A percentile compares a stretch with the other conserved stretches of the same genome.
These are phyloP conservation scores for Penicillium paneum DNA, from an alignment of 2,329 filamentous ascomycete species.

Conservation along the genomic window DNA sequence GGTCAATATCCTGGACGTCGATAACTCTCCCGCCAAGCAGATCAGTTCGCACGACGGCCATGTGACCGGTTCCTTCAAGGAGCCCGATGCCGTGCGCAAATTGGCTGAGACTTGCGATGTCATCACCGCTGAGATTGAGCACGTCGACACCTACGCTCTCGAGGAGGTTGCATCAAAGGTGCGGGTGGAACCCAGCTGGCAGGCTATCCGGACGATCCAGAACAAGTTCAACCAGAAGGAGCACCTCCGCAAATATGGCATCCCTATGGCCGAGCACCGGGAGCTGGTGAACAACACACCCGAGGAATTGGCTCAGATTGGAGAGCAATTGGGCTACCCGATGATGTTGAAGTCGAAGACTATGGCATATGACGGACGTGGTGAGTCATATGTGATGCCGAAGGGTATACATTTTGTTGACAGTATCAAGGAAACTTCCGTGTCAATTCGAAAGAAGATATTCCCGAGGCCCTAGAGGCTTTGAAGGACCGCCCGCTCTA, in stretches of 20 bases:
- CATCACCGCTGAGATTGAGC: slow-evolving; percentile 91
- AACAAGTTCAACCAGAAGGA: slow-evolving; percentile 91
- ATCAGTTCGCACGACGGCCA: slow-evolving; percentile 72
- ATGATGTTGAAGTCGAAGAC: slow-evolving; percentile 91
- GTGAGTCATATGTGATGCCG: slow-evolving; percentile 44
- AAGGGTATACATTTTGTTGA: slow-evolving; percentile 5
- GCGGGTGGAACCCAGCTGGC: slow-evolving; percentile 75
- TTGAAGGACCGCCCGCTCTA: slow-evolving; percentile 72
- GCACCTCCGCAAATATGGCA: slow-evolving; percentile 64
- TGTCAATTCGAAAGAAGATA: slow-evolving; percentile 57
- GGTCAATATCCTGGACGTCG: slow-evolving; percentile 74
- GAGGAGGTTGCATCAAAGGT: slow-evolving; percentile 73
- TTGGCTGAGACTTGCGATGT: slow-evolving; percentile 76
- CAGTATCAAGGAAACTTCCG: slow-evolving; percentile 58
- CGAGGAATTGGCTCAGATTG: slow-evolving; percentile 62
- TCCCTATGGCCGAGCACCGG: slow-evolving; percentile 70
- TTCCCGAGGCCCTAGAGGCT: slow-evolving; percentile 64
- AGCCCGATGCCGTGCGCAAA: slow-evolving; percentile 71
- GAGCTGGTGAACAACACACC: slow-evolving; percentile 60
- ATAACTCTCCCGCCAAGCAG: slow-evolving; percentile 77
- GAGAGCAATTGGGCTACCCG: slow-evolving; percentile 68
- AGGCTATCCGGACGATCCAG: slow-evolving; percentile 82
- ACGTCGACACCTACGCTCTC: slow-evolving; percentile 84
- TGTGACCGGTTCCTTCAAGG: slow-evolving; percentile 83
- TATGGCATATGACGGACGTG: slow-evolving; percentile 87